phyloP scores from a whole-genome alignment of 2,329 filamentous ascomycete species.

The Colletotrichum sp. region DNA sequence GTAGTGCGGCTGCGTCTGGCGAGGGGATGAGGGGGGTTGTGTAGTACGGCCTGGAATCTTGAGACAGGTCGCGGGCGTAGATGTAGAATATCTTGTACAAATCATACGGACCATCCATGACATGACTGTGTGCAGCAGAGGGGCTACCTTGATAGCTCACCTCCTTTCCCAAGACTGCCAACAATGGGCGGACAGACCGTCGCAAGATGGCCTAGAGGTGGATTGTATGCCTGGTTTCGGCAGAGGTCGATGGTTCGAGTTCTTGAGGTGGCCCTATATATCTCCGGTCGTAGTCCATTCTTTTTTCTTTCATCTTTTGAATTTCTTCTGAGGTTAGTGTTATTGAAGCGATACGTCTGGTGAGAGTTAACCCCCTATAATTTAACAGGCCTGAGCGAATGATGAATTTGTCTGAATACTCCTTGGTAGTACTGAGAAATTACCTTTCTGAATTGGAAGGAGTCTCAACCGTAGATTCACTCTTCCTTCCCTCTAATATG shows the following conservation, averaged over 20 bases:
- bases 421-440: neutral
- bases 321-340: fast-evolving
- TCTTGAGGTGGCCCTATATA: neutral
- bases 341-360: neutral
- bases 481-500: neutral
- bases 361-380: neutral
- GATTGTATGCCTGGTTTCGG: neutral
- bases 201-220: neutral
- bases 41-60: neutral
- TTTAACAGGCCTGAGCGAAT: neutral
- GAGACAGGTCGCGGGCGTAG: neutral
- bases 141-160: neutral
- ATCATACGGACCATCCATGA: slow-evolving; percentile 10
- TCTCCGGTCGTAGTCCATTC: neutral
- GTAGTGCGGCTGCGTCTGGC: neutral
- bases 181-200: neutral
- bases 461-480: neutral
- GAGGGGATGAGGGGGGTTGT: neutral
- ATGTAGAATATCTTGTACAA: slow-evolving; percentile 22
- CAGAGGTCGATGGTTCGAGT: neutral
- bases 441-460: neutral
- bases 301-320: neutral
- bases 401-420: too few species aligned
- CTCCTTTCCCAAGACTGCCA: neutral
- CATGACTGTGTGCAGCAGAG: neutral